Evolutionary conservation across 129 eudicot genomes (phyloP), one percentile per base, ranked within the genome.

Genomic region (Pseudognaphalium luteoalbum): DNA sequence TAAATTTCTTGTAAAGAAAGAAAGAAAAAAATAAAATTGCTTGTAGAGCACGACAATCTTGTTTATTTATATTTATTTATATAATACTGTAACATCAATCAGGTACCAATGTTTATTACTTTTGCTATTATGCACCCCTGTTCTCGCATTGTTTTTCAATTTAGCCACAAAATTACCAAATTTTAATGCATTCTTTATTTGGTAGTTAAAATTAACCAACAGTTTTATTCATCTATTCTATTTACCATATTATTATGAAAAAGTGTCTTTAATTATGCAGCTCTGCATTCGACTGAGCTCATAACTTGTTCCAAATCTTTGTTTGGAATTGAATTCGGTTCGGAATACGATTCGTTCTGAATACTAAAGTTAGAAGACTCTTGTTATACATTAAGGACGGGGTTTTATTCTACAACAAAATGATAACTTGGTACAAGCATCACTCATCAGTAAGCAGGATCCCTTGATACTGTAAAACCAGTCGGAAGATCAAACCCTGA

Each of bases 401-500:
- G 17, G 11, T 61, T 61, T 7, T 29, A 61, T 61, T 25, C 42
- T 5, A 4, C 50, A 50, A 7, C 19, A 57, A 69, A 25, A 59
- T 14, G 25, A 62, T 29, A 60, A 19, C 73, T 22, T 50, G 21
- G 69, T 73, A 67, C 29, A 68, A 44, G 59, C 39, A 54, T 32
- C 30, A 32, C 61, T 70, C 59, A 41, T 82, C 80, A 92, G 83
- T 81, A 89, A 58, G 88, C 88, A 76, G 93, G 89, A 74, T 88
- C 83, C 63, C 80, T 76, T 61, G 90, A 83, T 66, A 89, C 28
- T 62, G 83, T 84, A 71, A 87, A 73, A 83, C 86, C 74, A 34
- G 84, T 70, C 7, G 97, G 95, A 83, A 88, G 78, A 83, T 88
- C 83, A 83, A 84, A 85, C 56, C 94, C 96, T 4, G 98, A 85